Evolutionary conservation across 1,284 basidiomycete genomes (phyloP).

Genomic region (Thecaphora thlaspeos): DNA sequence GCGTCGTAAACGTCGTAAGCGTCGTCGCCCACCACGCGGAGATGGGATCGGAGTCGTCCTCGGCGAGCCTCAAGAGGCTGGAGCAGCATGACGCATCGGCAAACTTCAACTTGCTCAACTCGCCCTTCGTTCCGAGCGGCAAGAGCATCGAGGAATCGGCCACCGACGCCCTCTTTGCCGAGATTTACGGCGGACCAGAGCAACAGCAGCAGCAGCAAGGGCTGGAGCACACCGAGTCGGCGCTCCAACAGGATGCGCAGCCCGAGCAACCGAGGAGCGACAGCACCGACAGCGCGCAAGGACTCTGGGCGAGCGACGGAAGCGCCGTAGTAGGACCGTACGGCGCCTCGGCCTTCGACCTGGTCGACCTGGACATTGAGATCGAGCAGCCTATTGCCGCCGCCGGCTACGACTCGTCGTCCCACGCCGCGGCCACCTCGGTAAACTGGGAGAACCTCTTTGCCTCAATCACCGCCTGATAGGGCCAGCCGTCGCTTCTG

Average conservation of each 20-base stretch:
- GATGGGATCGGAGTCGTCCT: background rate
- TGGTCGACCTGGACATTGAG: constrained; percentile 36
- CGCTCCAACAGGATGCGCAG: too few species aligned
- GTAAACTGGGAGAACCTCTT: too few species aligned
- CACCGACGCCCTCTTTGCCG: constrained; percentile 32
- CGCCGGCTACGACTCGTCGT: too few species aligned
- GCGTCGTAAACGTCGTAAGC: background rate
- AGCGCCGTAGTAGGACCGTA: background rate
- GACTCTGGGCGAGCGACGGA: background rate
- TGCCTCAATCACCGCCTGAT: too few species aligned
- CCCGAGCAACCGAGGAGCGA: too few species aligned
- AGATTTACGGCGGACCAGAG: constrained; percentile 12
- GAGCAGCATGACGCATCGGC: background rate
- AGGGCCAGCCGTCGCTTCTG: too few species aligned
- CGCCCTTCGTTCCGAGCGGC: constrained; percentile 19
- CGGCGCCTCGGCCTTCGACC: constrained; percentile 33
- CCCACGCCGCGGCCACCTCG: too few species aligned
- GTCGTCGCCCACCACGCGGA: too few species aligned
- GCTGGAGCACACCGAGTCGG: too few species aligned
- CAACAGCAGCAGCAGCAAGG: background rate
- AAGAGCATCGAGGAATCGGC: constrained; percentile 30
- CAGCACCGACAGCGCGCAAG: background rate
- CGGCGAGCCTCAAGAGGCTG: background rate
- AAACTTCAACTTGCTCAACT: constrained; percentile 11
- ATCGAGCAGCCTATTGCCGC: constrained; percentile 40